Evolutionary conservation across 148 eudicot species (phyloP).

Genomic region (Rhododendron griersonianum): DNA sequence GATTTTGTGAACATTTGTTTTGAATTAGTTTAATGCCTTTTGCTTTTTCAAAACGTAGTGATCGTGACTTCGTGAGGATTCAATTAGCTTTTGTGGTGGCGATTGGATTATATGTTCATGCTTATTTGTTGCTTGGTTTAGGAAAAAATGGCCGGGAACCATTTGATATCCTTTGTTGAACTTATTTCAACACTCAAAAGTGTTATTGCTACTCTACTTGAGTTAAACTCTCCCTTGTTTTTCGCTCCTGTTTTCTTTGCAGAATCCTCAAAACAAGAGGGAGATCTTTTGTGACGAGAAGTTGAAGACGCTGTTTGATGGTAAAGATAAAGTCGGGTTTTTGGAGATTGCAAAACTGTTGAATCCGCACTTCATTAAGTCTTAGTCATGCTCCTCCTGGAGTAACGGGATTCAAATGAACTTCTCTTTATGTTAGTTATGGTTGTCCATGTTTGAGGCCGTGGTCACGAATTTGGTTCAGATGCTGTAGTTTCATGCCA

Average conservation of each 20-base stretch:
- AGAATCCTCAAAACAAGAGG: constrained; percentile 57
- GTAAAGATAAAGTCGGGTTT: constrained; percentile 55
- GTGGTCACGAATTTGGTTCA: neutral
- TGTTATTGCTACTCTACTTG: neutral
- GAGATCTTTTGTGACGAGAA: constrained; percentile 57
- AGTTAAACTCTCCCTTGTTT: neutral
- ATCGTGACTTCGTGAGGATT: neutral
- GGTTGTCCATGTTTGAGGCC: neutral
- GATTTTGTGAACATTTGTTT: neutral
- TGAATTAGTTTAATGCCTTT: neutral
- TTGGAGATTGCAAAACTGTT: constrained; percentile 46
- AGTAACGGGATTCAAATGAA: neutral
- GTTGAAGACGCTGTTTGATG: constrained; percentile 53
- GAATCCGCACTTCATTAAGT: constrained; percentile 42
- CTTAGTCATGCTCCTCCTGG: constrained; percentile 9
- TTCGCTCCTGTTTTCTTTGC: constrained; percentile 11
- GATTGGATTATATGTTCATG: neutral
- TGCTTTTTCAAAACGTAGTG: neutral
- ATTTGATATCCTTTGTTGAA: neutral
- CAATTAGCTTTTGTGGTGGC: neutral
- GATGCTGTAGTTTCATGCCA: neutral
- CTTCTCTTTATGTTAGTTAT: neutral
- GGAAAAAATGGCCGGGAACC: neutral
- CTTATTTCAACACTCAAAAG: neutral
- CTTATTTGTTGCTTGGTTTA: neutral